phyloP scores from a whole-genome alignment of 768 basidiomycete genomes.

The Leccinum subgranulosum region DNA sequence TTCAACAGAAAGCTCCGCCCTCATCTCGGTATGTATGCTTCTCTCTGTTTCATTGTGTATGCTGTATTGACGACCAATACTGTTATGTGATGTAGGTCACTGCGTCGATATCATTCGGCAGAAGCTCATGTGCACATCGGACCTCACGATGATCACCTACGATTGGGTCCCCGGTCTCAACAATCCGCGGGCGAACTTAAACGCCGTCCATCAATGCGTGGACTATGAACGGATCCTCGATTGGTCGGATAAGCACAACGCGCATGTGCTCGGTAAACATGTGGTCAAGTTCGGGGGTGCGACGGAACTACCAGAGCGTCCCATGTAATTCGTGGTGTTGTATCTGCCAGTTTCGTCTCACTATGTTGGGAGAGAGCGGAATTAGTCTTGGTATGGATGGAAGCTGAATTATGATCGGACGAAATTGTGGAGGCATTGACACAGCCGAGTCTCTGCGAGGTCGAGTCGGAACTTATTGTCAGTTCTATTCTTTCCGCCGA shows the following conservation, averaged over 20 bases:
- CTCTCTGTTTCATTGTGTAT: too few species aligned
- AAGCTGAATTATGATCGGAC: not conserved
- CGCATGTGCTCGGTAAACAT: not conserved
- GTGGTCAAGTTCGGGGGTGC: constrained; percentile 1
- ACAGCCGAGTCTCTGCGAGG: not conserved
- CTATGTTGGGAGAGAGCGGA: not conserved
- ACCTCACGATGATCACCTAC: not conserved
- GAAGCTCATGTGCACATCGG: constrained; percentile 2
- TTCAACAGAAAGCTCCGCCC: not conserved
- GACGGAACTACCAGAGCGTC: not conserved
- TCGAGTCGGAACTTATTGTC: not conserved
- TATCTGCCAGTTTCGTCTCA: not conserved
- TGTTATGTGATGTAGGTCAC: not conserved
- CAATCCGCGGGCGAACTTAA: not conserved
- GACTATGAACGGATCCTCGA: not conserved
- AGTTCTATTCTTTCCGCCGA: too few species aligned
- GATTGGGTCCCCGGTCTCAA: not conserved
- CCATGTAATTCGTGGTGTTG: not conserved
- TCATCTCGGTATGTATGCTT: not conserved
- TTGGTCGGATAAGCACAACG: not conserved
- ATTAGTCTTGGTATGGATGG: not conserved
- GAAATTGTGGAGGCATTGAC: not conserved
- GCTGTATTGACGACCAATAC: not conserved
- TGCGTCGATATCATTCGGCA: constrained; percentile 2
- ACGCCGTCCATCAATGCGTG: not conserved